phyloP scores from a whole-genome alignment of 352 stramenopile genomes.

The Phytophthora sojae region DNA sequence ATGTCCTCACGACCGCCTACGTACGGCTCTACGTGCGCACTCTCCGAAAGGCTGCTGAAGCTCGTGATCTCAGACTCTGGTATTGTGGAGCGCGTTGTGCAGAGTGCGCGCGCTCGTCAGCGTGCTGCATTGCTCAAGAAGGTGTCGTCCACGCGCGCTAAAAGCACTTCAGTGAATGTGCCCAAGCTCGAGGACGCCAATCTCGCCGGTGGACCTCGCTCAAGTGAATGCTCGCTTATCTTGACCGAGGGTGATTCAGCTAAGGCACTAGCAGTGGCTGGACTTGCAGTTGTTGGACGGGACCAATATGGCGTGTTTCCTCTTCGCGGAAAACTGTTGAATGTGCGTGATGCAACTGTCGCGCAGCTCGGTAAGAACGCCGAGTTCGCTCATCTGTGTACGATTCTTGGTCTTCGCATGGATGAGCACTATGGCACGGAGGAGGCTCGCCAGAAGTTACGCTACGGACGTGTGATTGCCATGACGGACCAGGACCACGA shows the following conservation, averaged over 20 bases:
- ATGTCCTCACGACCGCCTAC: conserved; percentile 93
- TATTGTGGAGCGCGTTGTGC: conserved; percentile 95
- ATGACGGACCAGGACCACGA: conserved; percentile 99
- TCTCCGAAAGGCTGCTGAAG: conserved; percentile 96
- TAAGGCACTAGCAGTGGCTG: conserved; percentile 99
- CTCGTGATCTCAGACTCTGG: conserved; percentile 94
- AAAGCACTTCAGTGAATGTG: conserved; percentile 89
- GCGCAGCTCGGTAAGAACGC: conserved; percentile 93
- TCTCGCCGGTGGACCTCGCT: conserved; percentile 91
- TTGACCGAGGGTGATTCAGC: conserved; percentile 99
- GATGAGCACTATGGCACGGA: conserved; percentile 93
- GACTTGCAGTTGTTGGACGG: conserved; percentile 97
- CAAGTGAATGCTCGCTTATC: conserved; percentile 96
- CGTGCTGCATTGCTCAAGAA: conserved; percentile 95
- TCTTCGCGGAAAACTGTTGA: conserved; percentile 96
- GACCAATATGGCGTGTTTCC: conserved; percentile 99
- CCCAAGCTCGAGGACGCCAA: conserved; percentile 99
- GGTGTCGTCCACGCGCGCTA: conserved; percentile 67
- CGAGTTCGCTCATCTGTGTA: conserved; percentile 96
- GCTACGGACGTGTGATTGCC: conserved; percentile 99
- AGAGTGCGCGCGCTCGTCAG: conserved; percentile 95
- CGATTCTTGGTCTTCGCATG: conserved; percentile 99
- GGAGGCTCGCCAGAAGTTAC: conserved; percentile 91
- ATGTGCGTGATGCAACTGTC: conserved; percentile 89
- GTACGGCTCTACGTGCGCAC: conserved; percentile 91